Evolutionary conservation across 257 asterid genomes (phyloP), one percentile per base, ranked within the genome.

Genomic region (Rubia yunnanensis): DNA sequence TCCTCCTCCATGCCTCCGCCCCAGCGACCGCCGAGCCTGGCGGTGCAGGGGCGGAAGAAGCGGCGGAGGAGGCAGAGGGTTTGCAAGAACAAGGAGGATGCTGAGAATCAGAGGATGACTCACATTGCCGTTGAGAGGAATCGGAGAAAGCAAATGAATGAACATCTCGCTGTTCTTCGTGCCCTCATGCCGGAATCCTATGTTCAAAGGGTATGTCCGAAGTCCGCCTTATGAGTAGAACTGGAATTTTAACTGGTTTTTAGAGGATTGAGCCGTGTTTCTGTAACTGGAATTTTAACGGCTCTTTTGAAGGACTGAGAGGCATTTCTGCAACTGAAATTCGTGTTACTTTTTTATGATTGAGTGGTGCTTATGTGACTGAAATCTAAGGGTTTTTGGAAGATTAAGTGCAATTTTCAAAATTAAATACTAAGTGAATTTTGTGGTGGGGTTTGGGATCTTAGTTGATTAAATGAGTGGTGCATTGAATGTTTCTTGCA

Each of bases 121-220:
- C 99, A 92, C 96, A 92, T 89, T 86, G 87, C 96, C 5, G 96
- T 92, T 1, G 99, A 92, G 46, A 84, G 99, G 72, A 92, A 92
- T 67, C 81, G 99, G 3, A 80, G 99, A 24, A 92, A 87, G 64
- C 95, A 82, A 69, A 92, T 92, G 99, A 92, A 92, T 52, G 97
- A 92, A 68, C 97, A 92, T 70, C 82, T 92, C 7, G 89, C 96
- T 0, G 96, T 92, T 28, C 66, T 92, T 54, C 92, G 97, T 70
- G 84, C 96, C 26, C 94, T 92, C 75, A 92, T 92, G 99, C 97
- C 99, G 0, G 96, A 92, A 14, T 89, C 96, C 66, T 92, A 92
- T 81, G 95, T 87, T 55, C 97, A 84, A 76, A 85, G 97, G 80
- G 99, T 92, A 82, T 50, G 24, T 10, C n/a, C n/a, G n/a, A n/a